Conservation (phyloP, 805 yeast genomes). For the Barnettozyma vustinii region DNA sequence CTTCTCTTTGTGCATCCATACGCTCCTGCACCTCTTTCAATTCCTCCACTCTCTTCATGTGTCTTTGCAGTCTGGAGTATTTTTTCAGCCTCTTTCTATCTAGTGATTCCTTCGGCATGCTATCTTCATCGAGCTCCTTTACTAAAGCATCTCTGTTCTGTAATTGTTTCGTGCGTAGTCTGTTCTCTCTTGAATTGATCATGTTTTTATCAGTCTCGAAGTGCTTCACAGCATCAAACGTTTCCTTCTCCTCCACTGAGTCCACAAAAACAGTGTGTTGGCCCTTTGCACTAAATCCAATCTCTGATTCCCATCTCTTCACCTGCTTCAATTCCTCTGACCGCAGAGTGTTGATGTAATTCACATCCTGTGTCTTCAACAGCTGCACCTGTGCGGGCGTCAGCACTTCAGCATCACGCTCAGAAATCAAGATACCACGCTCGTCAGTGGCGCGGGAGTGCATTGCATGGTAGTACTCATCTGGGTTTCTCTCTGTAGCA, state of each 20-base stretch:
- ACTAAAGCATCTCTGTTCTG: conserved; percentile 28
- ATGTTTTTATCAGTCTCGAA: conserved; percentile 69
- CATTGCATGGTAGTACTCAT: conserved; percentile 97
- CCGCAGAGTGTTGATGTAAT: conserved; percentile 74
- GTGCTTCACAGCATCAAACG: conserved; percentile 56
- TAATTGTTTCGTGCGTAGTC: conserved; percentile 60
- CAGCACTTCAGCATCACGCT: conserved; percentile 57
- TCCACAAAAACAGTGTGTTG: conserved; percentile 86
- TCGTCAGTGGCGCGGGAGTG: conserved; percentile 59
- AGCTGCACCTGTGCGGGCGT: conserved; percentile 73
- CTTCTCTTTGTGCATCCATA: conserved; percentile 74
- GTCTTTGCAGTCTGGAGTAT: conserved; percentile 52
- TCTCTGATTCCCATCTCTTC: conserved; percentile 39
- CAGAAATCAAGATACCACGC: conserved; percentile 61
- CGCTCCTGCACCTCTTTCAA: conserved; percentile 62
- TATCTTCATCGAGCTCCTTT: conserved; percentile 21
- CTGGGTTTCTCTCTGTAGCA: conserved; percentile 76
- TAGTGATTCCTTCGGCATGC: conserved; percentile 32
- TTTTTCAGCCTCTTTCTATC: conserved; percentile 56
- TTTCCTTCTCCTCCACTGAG: conserved; percentile 43
- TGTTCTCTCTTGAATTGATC: conserved; percentile 61
- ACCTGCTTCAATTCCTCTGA: conserved; percentile 63
- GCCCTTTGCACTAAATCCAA: conserved; percentile 54
- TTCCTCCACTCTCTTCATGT: conserved; percentile 66
- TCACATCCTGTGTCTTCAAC: conserved; percentile 85